Evolutionary conservation across 148 eudicot species (phyloP), one percentile per base, ranked within the genome.

Genomic region (Oxyria digyna): DNA sequence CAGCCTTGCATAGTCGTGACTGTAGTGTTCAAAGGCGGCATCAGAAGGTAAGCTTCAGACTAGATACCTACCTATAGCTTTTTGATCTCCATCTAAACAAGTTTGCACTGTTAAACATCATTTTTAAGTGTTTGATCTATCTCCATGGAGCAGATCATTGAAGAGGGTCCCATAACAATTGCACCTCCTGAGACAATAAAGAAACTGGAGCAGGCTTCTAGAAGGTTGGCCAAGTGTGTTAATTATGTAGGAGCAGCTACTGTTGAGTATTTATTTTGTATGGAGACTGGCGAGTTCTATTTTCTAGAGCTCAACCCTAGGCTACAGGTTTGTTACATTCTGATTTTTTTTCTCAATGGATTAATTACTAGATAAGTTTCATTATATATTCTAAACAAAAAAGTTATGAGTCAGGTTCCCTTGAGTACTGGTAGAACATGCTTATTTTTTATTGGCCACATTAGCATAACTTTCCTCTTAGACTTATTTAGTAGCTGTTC

Each of bases 1-100:
- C 97, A 66, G 97, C 99, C 74, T 84, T 95, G 84, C 99, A 95
- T 73, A 95, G 99, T 62, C 96, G 99, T 57, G 99, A 95, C 67
- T 95, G 99, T 74, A 95, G 99, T 85, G 89, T 95, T 66, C 99
- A 95, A 75, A 88, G 99, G 57, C 57, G 57, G 57, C 57, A 50
- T 21, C 57, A 50, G 57, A 50, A 50, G 57, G 57, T 21, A 18
- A 50, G 6, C n/a, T n/a, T n/a, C n/a, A n/a, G n/a, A n/a, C n/a
- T n/a, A n/a, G n/a, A n/a, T n/a, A n/a, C n/a, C n/a, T 42, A 50
- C 69, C 69, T 18, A 26, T 14, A 1, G 20, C 21, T 15, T 17
- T 23, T 48, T 5, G 23, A 48, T 48, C 54, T 42, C 13, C 57
- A 18, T 50, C 21, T 21, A 50, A 50, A 8, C 57, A 50, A 50